Evolutionary conservation across 2,329 filamentous ascomycete species (phyloP).

Genomic region (Fonsecaea nubica): DNA sequence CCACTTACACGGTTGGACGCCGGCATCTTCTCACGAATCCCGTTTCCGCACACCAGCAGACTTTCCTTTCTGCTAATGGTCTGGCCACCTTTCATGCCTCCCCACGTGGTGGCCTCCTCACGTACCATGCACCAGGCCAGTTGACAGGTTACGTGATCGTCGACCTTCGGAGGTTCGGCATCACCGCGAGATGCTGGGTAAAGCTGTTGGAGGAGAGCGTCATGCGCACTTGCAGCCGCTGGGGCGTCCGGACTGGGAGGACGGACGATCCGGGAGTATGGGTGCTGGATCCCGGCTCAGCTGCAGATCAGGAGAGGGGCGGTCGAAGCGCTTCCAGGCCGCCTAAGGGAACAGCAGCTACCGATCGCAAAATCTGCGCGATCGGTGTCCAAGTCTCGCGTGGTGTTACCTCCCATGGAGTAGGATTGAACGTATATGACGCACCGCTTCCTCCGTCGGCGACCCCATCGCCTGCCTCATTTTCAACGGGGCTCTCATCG

Average conservation of each 20-base stretch:
- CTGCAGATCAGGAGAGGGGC: conserved; percentile 11
- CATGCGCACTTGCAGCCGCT: conserved; percentile 67
- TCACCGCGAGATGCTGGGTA: conserved; percentile 79
- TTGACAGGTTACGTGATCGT: conserved; percentile 89
- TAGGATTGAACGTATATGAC: conserved; percentile 67
- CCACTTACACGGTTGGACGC: conserved; percentile 88
- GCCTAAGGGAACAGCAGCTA: background rate
- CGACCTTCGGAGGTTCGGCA: conserved; percentile 72
- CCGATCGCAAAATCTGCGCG: conserved; percentile 78
- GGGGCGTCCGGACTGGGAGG: conserved; percentile 64
- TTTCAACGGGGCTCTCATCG: background rate
- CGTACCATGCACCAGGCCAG: conserved; percentile 94
- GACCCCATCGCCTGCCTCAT: background rate
- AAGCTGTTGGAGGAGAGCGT: conserved; percentile 77
- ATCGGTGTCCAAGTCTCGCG: conserved; percentile 89
- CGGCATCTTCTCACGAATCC: conserved; percentile 64
- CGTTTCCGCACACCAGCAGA: conserved; percentile 45
- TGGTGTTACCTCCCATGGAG: conserved; percentile 81
- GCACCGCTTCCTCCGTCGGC: conserved; percentile 57
- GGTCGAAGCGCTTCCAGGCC: background rate
- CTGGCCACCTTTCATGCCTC: conserved; percentile 67
- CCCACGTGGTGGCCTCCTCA: conserved; percentile 86
- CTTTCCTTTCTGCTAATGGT: conserved; percentile 46
- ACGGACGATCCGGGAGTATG: conserved; percentile 86
- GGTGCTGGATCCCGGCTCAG: conserved; percentile 53